Evolutionary conservation across 2,329 filamentous ascomycete genomes (phyloP).

Genomic region (Curvularia sp.): DNA sequence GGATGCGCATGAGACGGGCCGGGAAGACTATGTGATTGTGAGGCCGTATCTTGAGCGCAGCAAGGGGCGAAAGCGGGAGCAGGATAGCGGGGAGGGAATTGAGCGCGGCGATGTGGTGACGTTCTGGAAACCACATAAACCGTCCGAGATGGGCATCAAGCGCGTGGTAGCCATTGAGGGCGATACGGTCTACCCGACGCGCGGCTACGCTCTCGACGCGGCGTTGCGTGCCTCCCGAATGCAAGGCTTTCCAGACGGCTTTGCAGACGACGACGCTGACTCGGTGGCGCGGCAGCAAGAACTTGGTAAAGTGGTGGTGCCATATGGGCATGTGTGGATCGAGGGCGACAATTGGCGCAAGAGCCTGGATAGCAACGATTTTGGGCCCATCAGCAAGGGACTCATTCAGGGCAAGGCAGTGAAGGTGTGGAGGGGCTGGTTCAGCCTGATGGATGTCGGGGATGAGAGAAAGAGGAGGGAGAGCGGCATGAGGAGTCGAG

Average conservation of each 20-base stretch:
- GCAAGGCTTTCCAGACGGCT: slow-evolving; percentile 39
- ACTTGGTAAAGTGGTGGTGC: slow-evolving; percentile 64
- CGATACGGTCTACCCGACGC: slow-evolving; percentile 67
- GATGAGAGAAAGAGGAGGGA: slow-evolving; percentile 61
- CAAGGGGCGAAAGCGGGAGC: not conserved
- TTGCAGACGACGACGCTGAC: slow-evolving; percentile 30
- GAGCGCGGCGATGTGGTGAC: slow-evolving; percentile 55
- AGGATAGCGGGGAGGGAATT: slow-evolving; percentile 28
- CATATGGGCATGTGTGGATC: slow-evolving; percentile 89
- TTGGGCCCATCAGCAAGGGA: slow-evolving; percentile 80
- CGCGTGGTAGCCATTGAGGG: slow-evolving; percentile 81
- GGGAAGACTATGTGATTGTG: slow-evolving; percentile 50
- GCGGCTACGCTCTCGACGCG: slow-evolving; percentile 56
- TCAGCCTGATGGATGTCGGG: slow-evolving; percentile 58
- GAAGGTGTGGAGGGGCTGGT: slow-evolving; percentile 66
- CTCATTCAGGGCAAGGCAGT: slow-evolving; percentile 78
- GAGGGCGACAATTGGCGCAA: slow-evolving; percentile 83
- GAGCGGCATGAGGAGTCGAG: slow-evolving; percentile 50
- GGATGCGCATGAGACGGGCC: slow-evolving; percentile 49
- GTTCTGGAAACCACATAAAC: slow-evolving; percentile 66
- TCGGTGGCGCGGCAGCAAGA: slow-evolving; percentile 18
- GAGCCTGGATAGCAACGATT: slow-evolving; percentile 85
- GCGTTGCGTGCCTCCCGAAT: slow-evolving; percentile 8
- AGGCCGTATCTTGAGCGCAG: slow-evolving; percentile 26
- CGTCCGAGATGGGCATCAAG: slow-evolving; percentile 77